Evolutionary conservation across 805 yeast genomes (phyloP), one percentile per base, ranked within the genome.

Genomic region (Naumovozyma baii): DNA sequence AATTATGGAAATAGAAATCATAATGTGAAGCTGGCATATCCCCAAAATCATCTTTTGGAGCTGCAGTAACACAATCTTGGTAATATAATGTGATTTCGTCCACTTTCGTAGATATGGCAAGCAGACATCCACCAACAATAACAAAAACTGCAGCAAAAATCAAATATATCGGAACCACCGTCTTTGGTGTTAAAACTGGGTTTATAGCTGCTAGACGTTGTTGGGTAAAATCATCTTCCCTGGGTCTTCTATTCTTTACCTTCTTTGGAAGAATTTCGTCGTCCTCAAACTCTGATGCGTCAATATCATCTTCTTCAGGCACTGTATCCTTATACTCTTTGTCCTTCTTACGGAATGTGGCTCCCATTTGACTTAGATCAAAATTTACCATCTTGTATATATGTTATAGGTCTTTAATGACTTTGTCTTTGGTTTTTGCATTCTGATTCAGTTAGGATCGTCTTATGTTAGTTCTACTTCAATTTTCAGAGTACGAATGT

Each of bases 121-220:
- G 60, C 48, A 92, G 74, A 33, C 82, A 88, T 16, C 87, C 86
- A 17, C 98, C 98, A 40, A 92, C 73, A 13, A 95, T 94, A 10
- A 90, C 84, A 57, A 87, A 83, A 12, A 92, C 70, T n/a, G 81
- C 69, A 1, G 94, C 86, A 33, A 88, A 66, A 12, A 76, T 43
- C 33, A 87, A 64, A 49, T 88, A 75, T 41, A 90, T 65, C 5
- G 96, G 95, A 38, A 90, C 72, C 37, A 90, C 94, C 20, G 92
- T 77, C 52, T 76, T 80, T 4, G 96, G 96, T 1, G 96, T 87
- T 49, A 88, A 72, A 44, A 92, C 84, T 1, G 97, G 97, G 40
- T 75, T 77, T 57, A 73, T 63, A 16, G 79, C 69, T 39, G 69
- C 71, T 33, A 76, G 55, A 43, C 74, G 59, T 49, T 76, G 82